Conservation (phyloP, 2,329 filamentous ascomycete genomes). For the Chrysosphaeria jannelii region DNA sequence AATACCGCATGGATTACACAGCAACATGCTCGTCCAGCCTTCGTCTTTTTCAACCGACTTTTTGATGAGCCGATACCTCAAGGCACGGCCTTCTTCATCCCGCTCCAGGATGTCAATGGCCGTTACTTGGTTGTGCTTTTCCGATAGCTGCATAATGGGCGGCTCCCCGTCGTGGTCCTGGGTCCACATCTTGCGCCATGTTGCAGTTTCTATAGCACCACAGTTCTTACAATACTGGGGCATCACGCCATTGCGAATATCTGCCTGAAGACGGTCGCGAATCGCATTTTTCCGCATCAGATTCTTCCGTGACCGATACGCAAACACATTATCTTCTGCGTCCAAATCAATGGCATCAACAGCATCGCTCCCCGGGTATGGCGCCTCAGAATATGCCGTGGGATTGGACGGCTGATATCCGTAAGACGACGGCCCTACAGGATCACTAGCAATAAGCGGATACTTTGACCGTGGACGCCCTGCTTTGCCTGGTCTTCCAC, state of each 20-base stretch:
- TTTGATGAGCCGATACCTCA: constrained; percentile 45
- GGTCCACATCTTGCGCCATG: constrained; percentile 83
- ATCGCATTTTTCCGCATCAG: constrained; percentile 30
- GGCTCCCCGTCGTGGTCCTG: constrained; percentile 43
- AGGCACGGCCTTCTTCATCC: constrained; percentile 29
- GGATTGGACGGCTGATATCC: too few relatives aligned
- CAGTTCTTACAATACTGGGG: constrained; percentile 81
- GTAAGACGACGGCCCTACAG: too few relatives aligned
- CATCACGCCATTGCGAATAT: constrained; percentile 51
- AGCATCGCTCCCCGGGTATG: constrained; percentile 14
- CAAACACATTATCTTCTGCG: too few relatives aligned
- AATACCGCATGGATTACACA: constrained; percentile 90
- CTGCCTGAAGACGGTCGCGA: constrained; percentile 25
- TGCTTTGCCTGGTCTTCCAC: too few relatives aligned
- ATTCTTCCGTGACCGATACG: too few relatives aligned
- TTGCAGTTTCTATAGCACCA: constrained; percentile 81
- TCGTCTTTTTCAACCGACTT: constrained; percentile 43
- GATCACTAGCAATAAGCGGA: too few relatives aligned
- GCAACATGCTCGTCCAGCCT: constrained; percentile 36
- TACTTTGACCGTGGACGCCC: too few relatives aligned
- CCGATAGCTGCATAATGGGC: constrained; percentile 36
- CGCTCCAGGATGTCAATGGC: constrained; percentile 38
- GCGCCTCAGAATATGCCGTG: constrained; percentile 11
- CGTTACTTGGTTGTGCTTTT: constrained; percentile 41
- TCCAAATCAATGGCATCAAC: too few relatives aligned